phyloP scores from a whole-genome alignment of 306 rosid genomes.

The Hippophae rhamnoides region DNA sequence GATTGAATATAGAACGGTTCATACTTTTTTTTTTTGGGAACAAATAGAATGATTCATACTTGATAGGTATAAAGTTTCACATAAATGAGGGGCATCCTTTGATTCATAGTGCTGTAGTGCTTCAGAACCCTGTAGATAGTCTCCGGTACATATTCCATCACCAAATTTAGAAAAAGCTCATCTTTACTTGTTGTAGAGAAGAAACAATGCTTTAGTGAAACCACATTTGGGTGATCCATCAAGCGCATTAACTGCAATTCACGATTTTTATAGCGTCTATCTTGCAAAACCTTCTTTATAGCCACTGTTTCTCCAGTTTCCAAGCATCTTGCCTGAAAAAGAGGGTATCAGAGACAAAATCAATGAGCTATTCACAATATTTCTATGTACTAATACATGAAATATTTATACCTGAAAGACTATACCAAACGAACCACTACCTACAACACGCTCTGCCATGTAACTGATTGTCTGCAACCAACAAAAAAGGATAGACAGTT shows the following conservation, averaged over 20 bases:
- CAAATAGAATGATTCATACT: constrained; percentile 26
- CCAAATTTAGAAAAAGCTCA: constrained; percentile 91
- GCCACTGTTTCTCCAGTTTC: constrained; percentile 95
- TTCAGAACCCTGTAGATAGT: constrained; percentile 75
- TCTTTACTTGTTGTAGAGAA: constrained; percentile 83
- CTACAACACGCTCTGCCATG: constrained; percentile 95
- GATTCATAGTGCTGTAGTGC: constrained; percentile 71
- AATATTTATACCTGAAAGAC: constrained; percentile 70
- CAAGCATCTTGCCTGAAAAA: constrained; percentile 75
- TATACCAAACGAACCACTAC: constrained; percentile 88
- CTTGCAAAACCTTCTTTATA: constrained; percentile 87
- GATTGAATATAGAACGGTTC: too few relatives aligned
- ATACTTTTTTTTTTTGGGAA: constrained; percentile 28
- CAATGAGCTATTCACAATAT: neutral
- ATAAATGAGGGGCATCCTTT: constrained; percentile 79
- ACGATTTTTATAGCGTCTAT: constrained; percentile 81
- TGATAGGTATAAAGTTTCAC: constrained; percentile 93
- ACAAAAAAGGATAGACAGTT: constrained; percentile 15
- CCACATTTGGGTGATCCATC: constrained; percentile 95
- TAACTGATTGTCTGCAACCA: constrained; percentile 81
- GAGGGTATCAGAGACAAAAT: constrained; percentile 1
- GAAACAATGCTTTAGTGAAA: constrained; percentile 89
- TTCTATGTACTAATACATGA: constrained; percentile 1
- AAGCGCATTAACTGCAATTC: constrained; percentile 92
- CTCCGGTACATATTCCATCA: constrained; percentile 96